Conservation (phyloP, 2,329 filamentous ascomycete genomes). For the Ascochyta lentis region DNA sequence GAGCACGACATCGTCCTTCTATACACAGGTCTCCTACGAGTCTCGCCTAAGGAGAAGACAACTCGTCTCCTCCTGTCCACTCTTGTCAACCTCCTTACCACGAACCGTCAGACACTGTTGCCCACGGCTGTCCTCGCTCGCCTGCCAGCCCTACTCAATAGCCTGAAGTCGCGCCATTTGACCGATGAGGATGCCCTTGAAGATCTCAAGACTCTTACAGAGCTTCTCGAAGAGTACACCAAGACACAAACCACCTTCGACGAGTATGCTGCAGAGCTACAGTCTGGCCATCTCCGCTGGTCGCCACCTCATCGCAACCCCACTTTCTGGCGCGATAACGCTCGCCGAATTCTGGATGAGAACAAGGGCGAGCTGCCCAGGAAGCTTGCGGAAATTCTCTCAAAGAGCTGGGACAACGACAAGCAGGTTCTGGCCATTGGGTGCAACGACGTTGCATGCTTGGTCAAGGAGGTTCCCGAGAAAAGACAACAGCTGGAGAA, state of each 20-base stretch:
- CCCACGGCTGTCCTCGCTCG: slow-evolving; percentile 86
- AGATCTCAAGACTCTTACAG: slow-evolving; percentile 55
- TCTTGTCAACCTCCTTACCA: slow-evolving; percentile 83
- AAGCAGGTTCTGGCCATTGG: slow-evolving; percentile 87
- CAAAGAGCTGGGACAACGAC: slow-evolving; percentile 83
- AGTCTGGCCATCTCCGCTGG: slow-evolving; percentile 88
- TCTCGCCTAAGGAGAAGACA: slow-evolving; percentile 98
- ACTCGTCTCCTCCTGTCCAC: slow-evolving; percentile 90
- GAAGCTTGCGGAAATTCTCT: slow-evolving; percentile 84
- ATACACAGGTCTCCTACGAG: slow-evolving; percentile 87
- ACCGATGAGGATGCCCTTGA: slow-evolving; percentile 61
- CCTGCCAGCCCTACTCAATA: slow-evolving; percentile 69
- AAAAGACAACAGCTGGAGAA: slow-evolving; percentile 81
- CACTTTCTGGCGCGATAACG: slow-evolving; percentile 91
- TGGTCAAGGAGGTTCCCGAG: slow-evolving; percentile 90
- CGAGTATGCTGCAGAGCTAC: slow-evolving; percentile 79
- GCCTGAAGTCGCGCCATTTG: slow-evolving; percentile 60
- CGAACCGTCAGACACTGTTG: slow-evolving; percentile 71
- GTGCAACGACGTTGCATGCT: slow-evolving; percentile 87
- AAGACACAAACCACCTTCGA: slow-evolving; percentile 72
- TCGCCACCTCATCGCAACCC: slow-evolving; percentile 87
- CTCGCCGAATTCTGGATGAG: slow-evolving; percentile 82
- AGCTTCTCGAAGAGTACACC: slow-evolving; percentile 84
- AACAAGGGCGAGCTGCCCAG: slow-evolving; percentile 79
- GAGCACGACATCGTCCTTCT: slow-evolving; percentile 92